Evolutionary conservation across 2,329 filamentous ascomycete genomes (phyloP), one percentile per base, ranked within the genome.

Genomic region (Aureobasidium mangrovei): DNA sequence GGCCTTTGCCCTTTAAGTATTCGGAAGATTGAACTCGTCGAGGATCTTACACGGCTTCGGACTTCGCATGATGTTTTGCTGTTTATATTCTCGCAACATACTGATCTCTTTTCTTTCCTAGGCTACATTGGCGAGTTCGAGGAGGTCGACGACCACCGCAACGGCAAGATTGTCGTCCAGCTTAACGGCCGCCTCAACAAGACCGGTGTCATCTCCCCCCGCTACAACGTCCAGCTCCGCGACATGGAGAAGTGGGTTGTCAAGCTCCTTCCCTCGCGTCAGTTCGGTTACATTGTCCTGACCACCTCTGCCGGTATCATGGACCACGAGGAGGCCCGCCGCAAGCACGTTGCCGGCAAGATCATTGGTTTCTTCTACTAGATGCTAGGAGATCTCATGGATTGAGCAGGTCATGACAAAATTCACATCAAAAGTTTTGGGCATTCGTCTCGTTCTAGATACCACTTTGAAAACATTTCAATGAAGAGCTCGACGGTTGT

Each of bases 241-340:
- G 93, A 98, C 69, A 83, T 98, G 72, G 93, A 98, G 88, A 96
- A 97, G 83, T 98, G 93, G 93, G 90, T 97, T 69, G 89, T 95
- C 79, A 95, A 95, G 85, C 87, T 98, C 72, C 84, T 98, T 63
- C 93, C 93, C 65, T 91, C 93, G 65, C 93, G 93, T 96, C 93
- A 98, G 80, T 98, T 98, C 83, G 93, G 93, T 72, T 96, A 90
- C 80, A 89, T 98, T 72, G 90, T 98, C 77, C 86, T 98, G 70
- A 98, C 93, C 76, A 98, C 93, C 77, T 96, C 91, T 59, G 90
- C 93, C 62, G 93, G 93, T 76, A 98, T 98, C 77, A 97, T 98
- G 91, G 93, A 98, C 81, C 93, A 98, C 81, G 93, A 98, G 83
- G 93, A 98, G 85, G 93, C 93, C 66, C 83, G 93, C 73, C 83